These are phyloP conservation scores for Hanseniaspora opuntiae DNA, from an alignment of 805 yeast species.

Conservation along the genomic window DNA sequence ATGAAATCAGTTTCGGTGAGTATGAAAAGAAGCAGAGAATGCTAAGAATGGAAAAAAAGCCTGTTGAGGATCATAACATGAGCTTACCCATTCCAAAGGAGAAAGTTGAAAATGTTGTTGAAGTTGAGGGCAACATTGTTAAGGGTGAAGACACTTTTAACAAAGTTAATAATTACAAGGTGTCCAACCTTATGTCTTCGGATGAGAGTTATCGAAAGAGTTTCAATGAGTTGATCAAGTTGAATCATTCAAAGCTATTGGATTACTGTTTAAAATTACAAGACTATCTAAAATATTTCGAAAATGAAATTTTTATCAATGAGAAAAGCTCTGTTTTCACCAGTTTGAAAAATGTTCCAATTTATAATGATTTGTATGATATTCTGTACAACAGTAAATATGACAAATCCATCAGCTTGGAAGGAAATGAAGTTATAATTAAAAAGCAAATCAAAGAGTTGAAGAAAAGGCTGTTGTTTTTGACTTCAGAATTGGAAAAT, in stretches of 20 bases:
- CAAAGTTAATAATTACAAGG: not conserved
- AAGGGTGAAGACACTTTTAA: not conserved
- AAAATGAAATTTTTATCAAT: not conserved
- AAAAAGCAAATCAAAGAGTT: slow-evolving; percentile 21
- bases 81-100: not conserved
- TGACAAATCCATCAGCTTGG: slow-evolving; percentile 16
- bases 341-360: not conserved
- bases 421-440: slow-evolving; percentile 19
- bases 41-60: not conserved
- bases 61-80: not conserved
- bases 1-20: slow-evolving; percentile 6
- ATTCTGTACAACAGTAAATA: slow-evolving; percentile 5
- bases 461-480: slow-evolving; percentile 20
- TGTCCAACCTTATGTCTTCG: not conserved
- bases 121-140: not conserved
- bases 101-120: not conserved
- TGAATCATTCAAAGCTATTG: not conserved
- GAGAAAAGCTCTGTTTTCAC: not conserved
- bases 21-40: slow-evolving; percentile 5
- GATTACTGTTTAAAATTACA: not conserved
- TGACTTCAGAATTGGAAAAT: slow-evolving; percentile 23
- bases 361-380: slow-evolving; percentile 10
- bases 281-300: not conserved
- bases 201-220: not conserved
- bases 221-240: not conserved